phyloP scores from a whole-genome alignment of 805 yeast species.

The Suhomyces prunicola region DNA sequence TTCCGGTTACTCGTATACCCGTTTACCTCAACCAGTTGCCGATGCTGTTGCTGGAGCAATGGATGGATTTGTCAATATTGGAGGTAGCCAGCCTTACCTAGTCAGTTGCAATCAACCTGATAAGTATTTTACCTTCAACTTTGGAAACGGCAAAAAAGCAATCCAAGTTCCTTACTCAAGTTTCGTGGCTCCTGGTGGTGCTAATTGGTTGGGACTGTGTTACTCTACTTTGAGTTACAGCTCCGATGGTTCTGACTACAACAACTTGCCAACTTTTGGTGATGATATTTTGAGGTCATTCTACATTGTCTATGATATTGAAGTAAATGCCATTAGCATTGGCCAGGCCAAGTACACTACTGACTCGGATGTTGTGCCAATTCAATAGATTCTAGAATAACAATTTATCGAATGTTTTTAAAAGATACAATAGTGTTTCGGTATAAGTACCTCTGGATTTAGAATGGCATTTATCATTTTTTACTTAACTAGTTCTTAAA shows the following conservation, averaged over 20 bases:
- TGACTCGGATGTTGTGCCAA: slow-evolving; percentile 3
- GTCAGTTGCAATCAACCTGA: slow-evolving; percentile 7
- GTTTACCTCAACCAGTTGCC: neutral
- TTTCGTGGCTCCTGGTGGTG: neutral
- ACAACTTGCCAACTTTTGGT: slow-evolving; percentile 36
- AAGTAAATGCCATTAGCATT: slow-evolving; percentile 37
- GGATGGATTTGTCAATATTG: neutral
- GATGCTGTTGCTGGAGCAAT: neutral
- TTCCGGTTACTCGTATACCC: neutral
- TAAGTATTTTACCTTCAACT: slow-evolving; percentile 3
- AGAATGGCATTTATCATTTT: too few species aligned
- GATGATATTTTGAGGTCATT: slow-evolving; percentile 51
- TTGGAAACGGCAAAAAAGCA: slow-evolving; percentile 2
- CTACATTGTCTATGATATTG: slow-evolving; percentile 56
- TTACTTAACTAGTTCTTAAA: too few species aligned
- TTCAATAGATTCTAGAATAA: slow-evolving; percentile 9
- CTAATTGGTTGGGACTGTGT: neutral
- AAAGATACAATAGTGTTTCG: too few species aligned
- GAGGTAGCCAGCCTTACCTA: neutral
- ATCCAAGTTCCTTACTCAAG: slow-evolving; percentile 7
- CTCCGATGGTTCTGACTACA: neutral
- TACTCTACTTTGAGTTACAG: neutral
- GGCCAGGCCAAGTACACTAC: slow-evolving; percentile 43
- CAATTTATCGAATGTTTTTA: too few species aligned
- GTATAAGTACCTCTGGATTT: too few species aligned